phyloP scores from a whole-genome alignment of 1,284 basidiomycete species.

The Tilletiopsis washingtonensis region DNA sequence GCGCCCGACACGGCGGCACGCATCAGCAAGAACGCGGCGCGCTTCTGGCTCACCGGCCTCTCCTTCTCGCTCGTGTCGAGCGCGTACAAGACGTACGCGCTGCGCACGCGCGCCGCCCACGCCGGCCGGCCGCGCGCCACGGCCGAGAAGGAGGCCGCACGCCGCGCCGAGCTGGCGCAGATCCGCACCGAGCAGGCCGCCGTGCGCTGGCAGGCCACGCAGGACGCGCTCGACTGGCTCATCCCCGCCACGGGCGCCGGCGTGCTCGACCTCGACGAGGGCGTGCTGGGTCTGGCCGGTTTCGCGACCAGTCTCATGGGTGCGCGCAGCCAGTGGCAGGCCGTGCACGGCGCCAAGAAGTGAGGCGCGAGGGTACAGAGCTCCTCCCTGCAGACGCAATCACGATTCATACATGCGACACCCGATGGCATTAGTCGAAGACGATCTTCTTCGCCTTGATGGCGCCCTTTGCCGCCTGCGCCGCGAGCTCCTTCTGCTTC shows the following conservation, averaged over 20 bases:
- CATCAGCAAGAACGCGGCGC: slow-evolving; percentile 66
- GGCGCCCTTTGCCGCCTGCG: slow-evolving; percentile 10
- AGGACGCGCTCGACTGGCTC: slow-evolving; percentile 76
- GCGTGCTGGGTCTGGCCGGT: slow-evolving; percentile 50
- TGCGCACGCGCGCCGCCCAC: slow-evolving; percentile 30
- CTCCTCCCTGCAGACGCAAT: neutral
- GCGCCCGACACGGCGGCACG: slow-evolving; percentile 60
- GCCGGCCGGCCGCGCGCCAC: slow-evolving; percentile 50
- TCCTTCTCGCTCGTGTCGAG: slow-evolving; percentile 36
- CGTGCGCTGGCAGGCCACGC: slow-evolving; percentile 66
- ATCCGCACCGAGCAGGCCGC: slow-evolving; percentile 61
- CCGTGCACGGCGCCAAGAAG: slow-evolving; percentile 43
- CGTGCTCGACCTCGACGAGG: slow-evolving; percentile 74
- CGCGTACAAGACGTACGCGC: slow-evolving; percentile 42
- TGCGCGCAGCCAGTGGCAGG: slow-evolving; percentile 43
- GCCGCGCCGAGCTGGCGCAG: slow-evolving; percentile 58
- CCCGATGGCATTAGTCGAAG: slow-evolving; percentile 36
- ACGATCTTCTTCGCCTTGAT: slow-evolving; percentile 21
- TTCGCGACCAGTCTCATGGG: slow-evolving; percentile 40
- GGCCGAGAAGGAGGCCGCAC: slow-evolving; percentile 60
- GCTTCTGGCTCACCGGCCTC: slow-evolving; percentile 78
- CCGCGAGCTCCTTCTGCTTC: slow-evolving; percentile 32
- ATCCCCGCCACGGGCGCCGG: slow-evolving; percentile 79
- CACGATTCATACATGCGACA: too few relatives aligned
- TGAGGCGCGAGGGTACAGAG: slow-evolving; percentile 7